Percentiles rank a stretch among this genome's conserved stretches.
Conservation (phyloP, 2,329 filamentous ascomycete genomes). For the Lachnellula arida region DNA sequence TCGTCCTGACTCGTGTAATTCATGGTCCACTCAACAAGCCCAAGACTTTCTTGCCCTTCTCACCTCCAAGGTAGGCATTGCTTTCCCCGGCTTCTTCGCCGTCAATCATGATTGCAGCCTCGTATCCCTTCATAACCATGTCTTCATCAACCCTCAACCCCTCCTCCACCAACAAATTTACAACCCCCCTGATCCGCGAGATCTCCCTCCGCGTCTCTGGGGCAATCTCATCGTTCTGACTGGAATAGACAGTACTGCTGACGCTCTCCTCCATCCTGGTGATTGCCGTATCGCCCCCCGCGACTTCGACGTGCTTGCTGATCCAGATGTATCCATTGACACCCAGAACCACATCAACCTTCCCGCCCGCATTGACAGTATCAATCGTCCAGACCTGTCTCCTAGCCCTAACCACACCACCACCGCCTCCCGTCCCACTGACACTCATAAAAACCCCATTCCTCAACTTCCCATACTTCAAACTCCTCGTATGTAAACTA, state of each 20-base stretch:
- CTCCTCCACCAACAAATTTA: conserved; percentile 76
- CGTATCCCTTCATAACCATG: conserved; percentile 76
- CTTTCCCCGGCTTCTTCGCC: conserved; percentile 52
- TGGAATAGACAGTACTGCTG: conserved; percentile 83
- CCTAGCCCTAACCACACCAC: conserved; percentile 77
- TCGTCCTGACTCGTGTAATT: neutral
- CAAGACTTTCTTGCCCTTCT: conserved; percentile 30
- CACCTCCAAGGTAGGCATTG: conserved; percentile 56
- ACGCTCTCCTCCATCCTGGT: conserved; percentile 86
- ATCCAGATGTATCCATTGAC: conserved; percentile 99
- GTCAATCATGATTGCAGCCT: conserved; percentile 71
- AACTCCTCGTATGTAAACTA: conserved; percentile 78
- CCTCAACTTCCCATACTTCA: conserved; percentile 92
- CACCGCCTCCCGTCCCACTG: conserved; percentile 69
- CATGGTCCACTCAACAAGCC: neutral
- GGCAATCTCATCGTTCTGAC: conserved; percentile 84
- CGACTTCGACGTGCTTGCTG: conserved; percentile 70
- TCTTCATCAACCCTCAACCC: conserved; percentile 87
- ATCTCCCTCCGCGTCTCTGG: conserved; percentile 81
- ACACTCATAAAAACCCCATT: conserved; percentile 89
- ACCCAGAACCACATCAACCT: conserved; percentile 81
- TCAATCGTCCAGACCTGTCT: conserved; percentile 85
- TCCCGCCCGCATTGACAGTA: conserved; percentile 49
- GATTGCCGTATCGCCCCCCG: conserved; percentile 50
- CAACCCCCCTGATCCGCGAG: conserved; percentile 73